Base-by-base conservation (phyloP, 1,284 basidiomycete species). In the Pisolithus thermaeus region DNA sequence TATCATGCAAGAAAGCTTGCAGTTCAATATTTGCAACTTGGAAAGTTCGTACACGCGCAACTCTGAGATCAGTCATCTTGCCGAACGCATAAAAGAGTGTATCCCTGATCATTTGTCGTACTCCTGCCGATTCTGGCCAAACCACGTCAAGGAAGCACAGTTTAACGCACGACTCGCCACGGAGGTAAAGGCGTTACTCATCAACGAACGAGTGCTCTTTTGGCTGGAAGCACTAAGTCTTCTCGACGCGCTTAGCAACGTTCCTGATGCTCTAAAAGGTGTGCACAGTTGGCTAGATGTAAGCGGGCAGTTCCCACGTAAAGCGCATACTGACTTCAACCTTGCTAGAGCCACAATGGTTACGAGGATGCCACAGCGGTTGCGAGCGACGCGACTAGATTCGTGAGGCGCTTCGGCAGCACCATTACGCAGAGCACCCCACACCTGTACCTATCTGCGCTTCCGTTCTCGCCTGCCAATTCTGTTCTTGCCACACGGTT, bases 21-120 rank as follows among this genome's bases (percentile, higher is more conserved):
- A 61, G 30, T 70, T 70, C 57, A 69, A 65, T 52, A 64, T 67
- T 6, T 69, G 61, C 50, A 32, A 59, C 4, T 39, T 67, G 30
- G 52, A 62, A 37, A 61, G 59, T 3, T 70, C 68, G 7, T 60
- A 65, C 47, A 3, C 49, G 2, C 42, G 22, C 5, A 66, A 67
- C 30, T 9, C n/a, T 14, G 58, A 63, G 2, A 42, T 66, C 11
- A 39, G 51, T 2, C 57, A 60, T 44, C 40, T 60, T 0, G 27
- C 36, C 3, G 16, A 39, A 8, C 40, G 52, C 2, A 46, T 63
- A 4, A 38, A 51, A 14, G 38, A 42, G 16, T 39, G 42, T 22
- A 60, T 68, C 8, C 40, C 61, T 8, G 40, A 49, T 7, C 49
- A 59, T 48, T 49, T 67, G 2, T 56, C 48, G 3, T 68, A 68